These are phyloP conservation scores for Euphorbia peplus DNA, from an alignment of 345 rosid species.

Conservation along the genomic window DNA sequence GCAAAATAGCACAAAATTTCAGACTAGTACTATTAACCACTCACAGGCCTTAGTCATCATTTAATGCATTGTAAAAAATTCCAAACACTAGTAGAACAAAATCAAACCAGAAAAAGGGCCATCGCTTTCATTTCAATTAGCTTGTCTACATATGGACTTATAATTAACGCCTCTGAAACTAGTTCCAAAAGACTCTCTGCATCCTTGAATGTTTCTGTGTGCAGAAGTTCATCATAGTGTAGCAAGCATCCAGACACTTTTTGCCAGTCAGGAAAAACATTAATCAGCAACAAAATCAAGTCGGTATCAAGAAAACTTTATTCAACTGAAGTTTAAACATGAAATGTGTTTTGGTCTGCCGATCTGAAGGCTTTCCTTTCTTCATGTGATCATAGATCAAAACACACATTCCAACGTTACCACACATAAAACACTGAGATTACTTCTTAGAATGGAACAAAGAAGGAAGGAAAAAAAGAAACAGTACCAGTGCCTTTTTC, in stretches of 20 bases:
- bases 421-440: background rate
- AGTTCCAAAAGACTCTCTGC: slow-evolving; percentile 58
- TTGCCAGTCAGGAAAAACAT: slow-evolving; percentile 46
- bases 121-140: slow-evolving; percentile 82
- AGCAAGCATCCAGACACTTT: slow-evolving; percentile 66
- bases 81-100: slow-evolving; percentile 11
- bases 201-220: slow-evolving; percentile 42
- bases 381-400: background rate
- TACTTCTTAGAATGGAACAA: background rate
- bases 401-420: background rate
- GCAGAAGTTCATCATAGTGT: slow-evolving; percentile 48
- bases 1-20: slow-evolving; percentile 38
- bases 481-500: slow-evolving; percentile 72
- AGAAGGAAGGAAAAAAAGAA: background rate
- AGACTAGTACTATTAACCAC: slow-evolving; percentile 4
- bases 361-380: background rate
- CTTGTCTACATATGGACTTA: slow-evolving; percentile 69
- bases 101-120: slow-evolving; percentile 65
- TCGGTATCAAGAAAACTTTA: background rate
- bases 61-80: background rate
- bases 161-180: slow-evolving; percentile 59
- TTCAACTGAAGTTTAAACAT: background rate
- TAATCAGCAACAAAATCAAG: slow-evolving; percentile 16
- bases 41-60: background rate
- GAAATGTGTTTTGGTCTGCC: background rate